Conservation (phyloP, 2,329 filamentous ascomycete genomes). For the Sporothrix pseudoabietina region DNA sequence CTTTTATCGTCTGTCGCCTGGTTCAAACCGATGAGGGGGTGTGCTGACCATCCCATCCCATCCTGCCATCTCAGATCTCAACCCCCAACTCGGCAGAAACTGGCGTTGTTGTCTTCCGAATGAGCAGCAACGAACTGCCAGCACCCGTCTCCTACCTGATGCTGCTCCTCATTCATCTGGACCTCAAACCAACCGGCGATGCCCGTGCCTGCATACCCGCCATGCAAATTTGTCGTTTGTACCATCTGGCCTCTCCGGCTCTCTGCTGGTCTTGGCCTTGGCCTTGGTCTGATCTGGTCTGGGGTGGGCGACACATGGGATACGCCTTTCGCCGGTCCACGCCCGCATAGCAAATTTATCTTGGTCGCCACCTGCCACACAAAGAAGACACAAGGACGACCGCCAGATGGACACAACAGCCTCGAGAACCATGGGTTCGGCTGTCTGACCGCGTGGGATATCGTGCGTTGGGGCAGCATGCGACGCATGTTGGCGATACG, state of each 20-base stretch:
- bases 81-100: not conserved
- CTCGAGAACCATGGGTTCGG: slow-evolving; percentile 7
- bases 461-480: slow-evolving; percentile 23
- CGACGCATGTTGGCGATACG: slow-evolving; percentile 19
- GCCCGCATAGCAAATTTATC: not conserved
- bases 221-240: slow-evolving; percentile 7
- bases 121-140: not conserved
- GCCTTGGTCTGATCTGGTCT: not conserved
- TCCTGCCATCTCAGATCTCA: slow-evolving; percentile 16
- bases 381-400: not conserved
- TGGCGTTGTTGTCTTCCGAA: not conserved
- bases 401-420: not conserved
- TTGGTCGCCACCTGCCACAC: slow-evolving; percentile 10
- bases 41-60: not conserved
- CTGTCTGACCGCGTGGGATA: slow-evolving; percentile 19
- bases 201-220: not conserved
- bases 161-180: not conserved
- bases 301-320: not conserved
- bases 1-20: slow-evolving; percentile 14
- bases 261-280: too few relatives aligned
- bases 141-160: not conserved
- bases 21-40: slow-evolving; percentile 19
- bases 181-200: slow-evolving; percentile 11
- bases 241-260: not conserved
- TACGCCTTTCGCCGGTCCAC: slow-evolving; percentile 9